Evolutionary conservation across 2,329 filamentous ascomycete species (phyloP).

Genomic region (Lithohypha guttulata): DNA sequence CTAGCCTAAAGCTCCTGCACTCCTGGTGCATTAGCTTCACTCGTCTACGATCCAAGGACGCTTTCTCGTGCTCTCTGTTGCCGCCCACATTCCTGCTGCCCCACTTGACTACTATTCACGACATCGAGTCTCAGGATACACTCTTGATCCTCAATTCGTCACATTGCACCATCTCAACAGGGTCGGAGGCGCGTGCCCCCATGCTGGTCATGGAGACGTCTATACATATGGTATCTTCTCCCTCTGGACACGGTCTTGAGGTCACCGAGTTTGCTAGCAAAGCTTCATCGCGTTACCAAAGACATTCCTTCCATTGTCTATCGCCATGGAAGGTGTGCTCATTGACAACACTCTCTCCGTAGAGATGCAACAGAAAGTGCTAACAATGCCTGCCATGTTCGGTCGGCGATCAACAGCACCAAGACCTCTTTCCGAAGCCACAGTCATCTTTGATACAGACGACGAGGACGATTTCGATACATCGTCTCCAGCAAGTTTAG

Average conservation of each 20-base stretch:
- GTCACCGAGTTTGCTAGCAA: no score
- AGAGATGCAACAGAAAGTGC: constrained; percentile 18
- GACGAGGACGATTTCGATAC: constrained; percentile 25
- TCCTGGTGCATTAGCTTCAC: constrained; percentile 2
- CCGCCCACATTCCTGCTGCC: constrained; percentile 2
- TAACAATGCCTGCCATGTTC: constrained; percentile 15
- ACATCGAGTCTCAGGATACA: constrained; percentile 7
- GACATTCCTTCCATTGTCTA: constrained; percentile 5
- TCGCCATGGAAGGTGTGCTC: constrained; percentile 18
- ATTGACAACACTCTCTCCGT: constrained; percentile 8
- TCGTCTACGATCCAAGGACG: constrained; percentile 5
- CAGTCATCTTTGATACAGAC: constrained; percentile 29
- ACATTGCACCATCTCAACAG: constrained; percentile 12
- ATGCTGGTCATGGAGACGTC: constrained; percentile 8
- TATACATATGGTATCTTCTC: constrained; percentile 14
- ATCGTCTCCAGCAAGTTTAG: constrained; percentile 14
- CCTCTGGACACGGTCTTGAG: no score
- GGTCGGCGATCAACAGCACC: constrained; percentile 13
- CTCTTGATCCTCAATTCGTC: constrained; percentile 13
- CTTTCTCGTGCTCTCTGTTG: constrained; percentile 8
- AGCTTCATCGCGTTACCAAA: constrained; percentile 4
- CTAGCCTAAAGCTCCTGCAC: not conserved
- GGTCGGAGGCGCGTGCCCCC: constrained; percentile 13
- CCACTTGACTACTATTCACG: constrained; percentile 7
- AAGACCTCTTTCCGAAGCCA: constrained; percentile 26